Evolutionary conservation across 176 grass and related monocot species (phyloP), one percentile per base, ranked within the genome.

Genomic region (Echinochloa phyllopogon): DNA sequence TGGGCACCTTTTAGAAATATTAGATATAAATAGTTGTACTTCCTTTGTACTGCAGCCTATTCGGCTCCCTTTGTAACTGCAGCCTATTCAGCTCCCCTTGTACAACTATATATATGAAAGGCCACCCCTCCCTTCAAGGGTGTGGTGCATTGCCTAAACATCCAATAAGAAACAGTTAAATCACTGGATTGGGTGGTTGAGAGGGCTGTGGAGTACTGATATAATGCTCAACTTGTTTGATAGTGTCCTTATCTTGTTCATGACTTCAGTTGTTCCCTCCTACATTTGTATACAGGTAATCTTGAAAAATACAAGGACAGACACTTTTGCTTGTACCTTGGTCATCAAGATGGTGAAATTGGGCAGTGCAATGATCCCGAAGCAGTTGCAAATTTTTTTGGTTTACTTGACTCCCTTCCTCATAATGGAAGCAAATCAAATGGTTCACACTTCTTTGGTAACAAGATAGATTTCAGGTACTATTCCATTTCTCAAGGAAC

Each of bases 331-430:
- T 90, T 91, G 93, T 88, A 95, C 45, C 90, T 95, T 73, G 87
- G 89, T 85, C 83, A 90, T 81, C 88, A 93, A 78, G 87, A 95
- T 89, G 89, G 82, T 69, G 87, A 90, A 80, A 89, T 86, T 70
- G 92, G 88, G 8, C 91, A 74, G 52, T 98, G 95, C 87, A 93
- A 67, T 81, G 91, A 89, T 80, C 87, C 89, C 80, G 92, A 98
- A 65, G 87, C 87, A 71, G 93, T 98, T 60, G 51, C 87, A 65
- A 95, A 90, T 44, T 98, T 88, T 87, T 81, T 98, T 90, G 95
- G 95, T 48, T 89, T 98, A 85, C 95, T 98, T 44, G 93, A 98
- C 68, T 95, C 87, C 59, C 64, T 98, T 90, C 87, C 92, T 37
- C 87, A 93, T 77, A 82, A 79, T 82, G 84, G 86, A 63, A 90